These are phyloP conservation scores for Casuarina equisetifolia DNA, from an alignment of 306 rosid genomes.

Conservation along the genomic window DNA sequence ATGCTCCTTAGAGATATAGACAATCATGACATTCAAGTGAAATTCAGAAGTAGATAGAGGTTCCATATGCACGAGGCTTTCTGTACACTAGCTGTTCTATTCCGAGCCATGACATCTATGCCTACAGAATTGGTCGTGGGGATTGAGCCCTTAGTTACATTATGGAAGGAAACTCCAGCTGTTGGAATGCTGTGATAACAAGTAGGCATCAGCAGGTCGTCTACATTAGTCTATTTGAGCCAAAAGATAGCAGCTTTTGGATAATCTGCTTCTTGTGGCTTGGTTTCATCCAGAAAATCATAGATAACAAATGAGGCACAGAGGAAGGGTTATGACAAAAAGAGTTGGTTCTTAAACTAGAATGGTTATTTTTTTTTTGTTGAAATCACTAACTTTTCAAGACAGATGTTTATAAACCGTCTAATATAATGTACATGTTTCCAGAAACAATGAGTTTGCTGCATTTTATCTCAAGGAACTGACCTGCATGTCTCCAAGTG, in stretches of 20 bases:
- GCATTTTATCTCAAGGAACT: constrained; percentile 29
- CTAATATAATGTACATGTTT: neutral
- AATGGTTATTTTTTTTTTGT: neutral
- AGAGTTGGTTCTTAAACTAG: neutral
- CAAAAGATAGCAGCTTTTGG: neutral
- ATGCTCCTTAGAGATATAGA: constrained; percentile 13
- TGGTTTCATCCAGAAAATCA: neutral
- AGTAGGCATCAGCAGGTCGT: neutral
- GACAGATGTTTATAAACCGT: neutral
- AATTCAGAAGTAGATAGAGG: neutral
- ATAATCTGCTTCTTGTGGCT: neutral
- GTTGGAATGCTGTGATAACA: neutral
- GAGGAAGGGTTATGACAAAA: neutral
- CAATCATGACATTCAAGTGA: constrained; percentile 7
- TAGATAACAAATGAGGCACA: neutral
- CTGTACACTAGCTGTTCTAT: constrained; percentile 3
- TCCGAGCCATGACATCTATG: neutral
- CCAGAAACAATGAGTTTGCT: constrained; percentile 11
- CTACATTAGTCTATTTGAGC: neutral
- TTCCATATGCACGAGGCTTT: neutral
- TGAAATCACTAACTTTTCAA: neutral
- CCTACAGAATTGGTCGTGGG: neutral
- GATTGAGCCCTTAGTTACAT: neutral
- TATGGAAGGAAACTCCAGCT: neutral
- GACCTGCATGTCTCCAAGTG: constrained; percentile 98